Evolutionary conservation across 768 basidiomycete genomes (phyloP), one percentile per base, ranked within the genome.

Genomic region (Lactarius hatsudake): DNA sequence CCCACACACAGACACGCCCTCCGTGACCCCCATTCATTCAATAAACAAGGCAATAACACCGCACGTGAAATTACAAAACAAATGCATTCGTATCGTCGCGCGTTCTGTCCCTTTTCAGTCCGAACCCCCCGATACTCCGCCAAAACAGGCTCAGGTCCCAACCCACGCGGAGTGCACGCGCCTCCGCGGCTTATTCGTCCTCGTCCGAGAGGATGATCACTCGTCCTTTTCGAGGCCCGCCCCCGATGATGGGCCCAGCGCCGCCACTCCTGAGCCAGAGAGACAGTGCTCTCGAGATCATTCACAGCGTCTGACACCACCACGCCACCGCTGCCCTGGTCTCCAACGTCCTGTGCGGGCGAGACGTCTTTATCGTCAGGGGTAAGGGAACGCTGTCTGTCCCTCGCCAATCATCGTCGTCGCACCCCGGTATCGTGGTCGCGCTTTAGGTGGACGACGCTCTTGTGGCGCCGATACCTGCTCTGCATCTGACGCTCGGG

Each of bases 141-240:
- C 51, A 26, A 53, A 53, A 26, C 26, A 53, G 15, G 51, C 51
- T 13, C 26, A 53, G 51, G 13, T 36, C 30, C 30, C 51, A 59
- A 28, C 40, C 38, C 66, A 63, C 66, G 66, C 66, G 62, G 66
- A 60, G 66, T 67, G 62, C 57, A 67, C 66, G 66, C 62, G 66
- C 0, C 55, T 61, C 66, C 66, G 62, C 66, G 66, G 66, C 62
- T 71, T 32, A 72, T 18, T 78, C 79, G n/a, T 81, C 79, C 61
- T 77, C 76, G 48, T 81, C 80, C 42, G 79, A 81, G 36, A 80
- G 73, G 38, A 81, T 74, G 38, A 81, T 74, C 15, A 79, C 48
- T 2, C 74, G 74, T 26, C 74, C 72, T 60, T 74, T 78, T 69
- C 72, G 74, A 42, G 59, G 64, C 60, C 59, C 17, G 28, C 70